A percentile compares a stretch with the other conserved stretches of the same genome.
These are phyloP conservation scores for Passalora sequoiae DNA, from an alignment of 2,329 filamentous ascomycete species.

Conservation along the genomic window DNA sequence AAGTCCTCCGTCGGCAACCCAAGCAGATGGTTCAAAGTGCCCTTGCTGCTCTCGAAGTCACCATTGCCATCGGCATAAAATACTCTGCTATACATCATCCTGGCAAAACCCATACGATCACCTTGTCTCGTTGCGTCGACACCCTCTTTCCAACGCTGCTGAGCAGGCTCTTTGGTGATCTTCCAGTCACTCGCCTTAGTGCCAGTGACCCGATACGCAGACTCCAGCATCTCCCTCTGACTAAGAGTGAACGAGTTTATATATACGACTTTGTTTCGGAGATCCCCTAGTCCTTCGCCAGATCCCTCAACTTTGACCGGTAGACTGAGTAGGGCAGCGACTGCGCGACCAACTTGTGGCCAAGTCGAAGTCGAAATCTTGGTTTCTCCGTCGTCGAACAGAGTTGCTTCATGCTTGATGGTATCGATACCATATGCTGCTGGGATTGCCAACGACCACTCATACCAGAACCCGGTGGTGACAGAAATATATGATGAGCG, in stretches of 20 bases:
- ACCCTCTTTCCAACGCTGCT: conserved; percentile 48
- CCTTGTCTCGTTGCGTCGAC: conserved; percentile 42
- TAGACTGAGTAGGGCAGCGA: conserved; percentile 42
- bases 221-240: conserved; percentile 62
- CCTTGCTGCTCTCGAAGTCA: conserved; percentile 36
- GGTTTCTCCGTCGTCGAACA: conserved; percentile 53
- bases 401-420: conserved; percentile 24
- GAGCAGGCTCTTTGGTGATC: conserved; percentile 45
- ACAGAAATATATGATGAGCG: conserved; percentile 28
- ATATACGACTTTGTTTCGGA: conserved; percentile 48
- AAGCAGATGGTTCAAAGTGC: conserved; percentile 50
- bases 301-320: conserved; percentile 17
- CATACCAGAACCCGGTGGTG: conserved; percentile 32
- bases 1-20: conserved; percentile 53
- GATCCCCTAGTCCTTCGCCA: conserved; percentile 27
- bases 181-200: conserved; percentile 58
- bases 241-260: conserved; percentile 54
- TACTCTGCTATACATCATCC: conserved; percentile 45
- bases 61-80: conserved; percentile 42
- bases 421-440: conserved; percentile 36
- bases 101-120: conserved; percentile 27
- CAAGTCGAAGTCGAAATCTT: conserved; percentile 57
- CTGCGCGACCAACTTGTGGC: conserved; percentile 50
- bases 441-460: conserved; percentile 34
- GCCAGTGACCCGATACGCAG: conserved; percentile 54